phyloP scores from a whole-genome alignment of 345 rosid species.

The Citrus sp. region DNA sequence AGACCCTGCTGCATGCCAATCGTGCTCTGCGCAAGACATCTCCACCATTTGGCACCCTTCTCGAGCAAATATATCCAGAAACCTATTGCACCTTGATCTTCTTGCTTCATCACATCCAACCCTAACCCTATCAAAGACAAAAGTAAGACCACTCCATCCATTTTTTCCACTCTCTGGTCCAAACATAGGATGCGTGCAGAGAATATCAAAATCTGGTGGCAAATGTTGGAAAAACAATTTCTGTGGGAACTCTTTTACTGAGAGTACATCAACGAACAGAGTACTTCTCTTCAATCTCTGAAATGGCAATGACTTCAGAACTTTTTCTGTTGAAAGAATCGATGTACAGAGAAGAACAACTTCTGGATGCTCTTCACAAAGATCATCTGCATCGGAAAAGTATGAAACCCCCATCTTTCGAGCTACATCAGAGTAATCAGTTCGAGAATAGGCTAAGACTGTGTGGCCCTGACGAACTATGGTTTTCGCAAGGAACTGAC shows the following conservation, averaged over 20 bases:
- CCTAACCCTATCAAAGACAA: constrained; percentile 76
- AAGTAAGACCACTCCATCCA: constrained; percentile 67
- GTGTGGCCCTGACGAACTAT: constrained; percentile 61
- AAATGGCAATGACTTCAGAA: constrained; percentile 62
- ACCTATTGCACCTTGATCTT: constrained; percentile 44
- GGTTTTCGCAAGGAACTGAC: constrained; percentile 70
- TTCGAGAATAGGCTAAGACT: constrained; percentile 68
- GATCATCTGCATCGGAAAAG: constrained; percentile 56
- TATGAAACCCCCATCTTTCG: constrained; percentile 48
- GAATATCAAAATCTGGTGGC: constrained; percentile 61
- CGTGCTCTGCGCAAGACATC: constrained; percentile 88
- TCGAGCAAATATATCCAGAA: constrained; percentile 60
- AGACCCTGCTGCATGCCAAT: constrained; percentile 76
- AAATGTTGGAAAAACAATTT: constrained; percentile 46
- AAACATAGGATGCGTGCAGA: constrained; percentile 86
- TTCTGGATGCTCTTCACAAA: constrained; percentile 86
- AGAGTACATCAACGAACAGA: constrained; percentile 82
- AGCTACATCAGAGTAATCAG: constrained; percentile 59
- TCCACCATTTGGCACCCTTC: constrained; percentile 86
- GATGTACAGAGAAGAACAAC: constrained; percentile 74
- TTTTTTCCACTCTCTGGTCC: constrained; percentile 85
- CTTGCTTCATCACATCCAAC: constrained; percentile 46
- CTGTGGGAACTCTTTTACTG: constrained; percentile 82
- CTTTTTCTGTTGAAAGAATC: constrained; percentile 68
- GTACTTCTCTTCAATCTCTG: constrained; percentile 81